A percentile compares a stretch with the other conserved stretches of the same genome.
Evolutionary conservation across 176 grass and related monocot genomes (phyloP).

Genomic region (Aegilops sharonensis): DNA sequence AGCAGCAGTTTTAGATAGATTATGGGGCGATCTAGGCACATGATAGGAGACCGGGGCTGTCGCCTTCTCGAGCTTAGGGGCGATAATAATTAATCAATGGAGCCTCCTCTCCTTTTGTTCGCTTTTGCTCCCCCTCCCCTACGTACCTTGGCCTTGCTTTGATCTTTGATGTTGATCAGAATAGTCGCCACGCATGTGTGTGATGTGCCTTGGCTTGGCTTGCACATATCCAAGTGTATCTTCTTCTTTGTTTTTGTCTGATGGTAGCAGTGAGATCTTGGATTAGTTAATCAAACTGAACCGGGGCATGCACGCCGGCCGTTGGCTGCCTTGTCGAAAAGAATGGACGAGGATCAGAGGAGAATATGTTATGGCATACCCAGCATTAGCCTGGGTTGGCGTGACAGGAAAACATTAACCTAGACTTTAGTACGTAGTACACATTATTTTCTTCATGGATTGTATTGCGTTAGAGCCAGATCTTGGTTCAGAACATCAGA

Average conservation of each 20-base stretch:
- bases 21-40: constrained; percentile 36
- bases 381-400: too few relatives aligned
- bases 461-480: not conserved
- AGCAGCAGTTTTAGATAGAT: constrained; percentile 22
- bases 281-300: too few relatives aligned
- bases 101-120: constrained; percentile 35
- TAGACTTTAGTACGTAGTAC: not conserved
- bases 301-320: too few relatives aligned
- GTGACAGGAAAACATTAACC: too few relatives aligned
- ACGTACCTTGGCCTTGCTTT: not conserved
- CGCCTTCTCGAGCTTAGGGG: constrained; percentile 61
- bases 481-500: not conserved
- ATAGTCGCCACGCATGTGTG: constrained; percentile 31
- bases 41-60: constrained; percentile 52
- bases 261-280: too few relatives aligned
- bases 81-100: constrained; percentile 36
- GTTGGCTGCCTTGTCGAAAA: not conserved
- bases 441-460: not conserved
- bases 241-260: constrained; percentile 1
- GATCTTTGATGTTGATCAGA: constrained; percentile 29
- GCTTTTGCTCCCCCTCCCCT: not conserved
- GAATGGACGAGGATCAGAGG: constrained; percentile 13
- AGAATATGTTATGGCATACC: not conserved
- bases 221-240: constrained; percentile 27
- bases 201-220: constrained; percentile 5